These are phyloP conservation scores for Metschnikowia lunata DNA, from an alignment of 805 yeast species.

Conservation along the genomic window DNA sequence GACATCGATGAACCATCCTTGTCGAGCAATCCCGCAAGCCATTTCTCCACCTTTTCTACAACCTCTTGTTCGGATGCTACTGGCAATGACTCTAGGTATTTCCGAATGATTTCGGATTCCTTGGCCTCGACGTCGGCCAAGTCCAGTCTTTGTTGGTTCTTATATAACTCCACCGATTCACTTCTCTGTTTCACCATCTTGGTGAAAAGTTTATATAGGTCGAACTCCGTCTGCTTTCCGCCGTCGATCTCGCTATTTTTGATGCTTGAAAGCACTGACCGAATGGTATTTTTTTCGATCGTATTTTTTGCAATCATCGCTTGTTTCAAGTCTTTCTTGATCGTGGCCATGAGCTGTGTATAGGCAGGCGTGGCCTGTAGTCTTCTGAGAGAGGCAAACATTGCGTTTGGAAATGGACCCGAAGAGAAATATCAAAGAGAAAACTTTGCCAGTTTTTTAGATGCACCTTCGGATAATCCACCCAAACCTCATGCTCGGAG, in stretches of 20 bases:
- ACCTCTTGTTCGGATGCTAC: conserved; percentile 45
- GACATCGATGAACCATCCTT: conserved; percentile 3
- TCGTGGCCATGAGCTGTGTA: conserved; percentile 18
- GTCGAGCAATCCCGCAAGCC: conserved; percentile 15
- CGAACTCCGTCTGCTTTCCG: conserved; percentile 21
- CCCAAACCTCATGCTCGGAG: too few species aligned
- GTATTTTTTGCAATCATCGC: conserved; percentile 23
- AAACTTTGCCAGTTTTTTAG: not conserved
- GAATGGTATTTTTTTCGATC: conserved; percentile 39
- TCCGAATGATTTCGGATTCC: conserved; percentile 42
- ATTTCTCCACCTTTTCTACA: conserved; percentile 24
- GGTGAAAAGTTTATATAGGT: conserved; percentile 15
- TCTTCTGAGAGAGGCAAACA: conserved; percentile 22
- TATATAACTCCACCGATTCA: conserved; percentile 47
- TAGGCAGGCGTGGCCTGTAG: conserved; percentile 34
- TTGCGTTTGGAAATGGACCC: not conserved
- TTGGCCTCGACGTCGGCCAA: conserved; percentile 48
- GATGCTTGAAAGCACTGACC: conserved; percentile 38
- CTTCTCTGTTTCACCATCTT: conserved; percentile 47
- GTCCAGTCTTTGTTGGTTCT: conserved; percentile 44
- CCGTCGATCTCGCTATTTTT: conserved; percentile 36
- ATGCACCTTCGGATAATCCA: too few species aligned
- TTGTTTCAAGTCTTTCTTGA: conserved; percentile 22
- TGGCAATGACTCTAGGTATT: conserved; percentile 39
- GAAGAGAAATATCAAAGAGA: not conserved